Base-by-base conservation (phyloP, 352 stramenopile species). In the Salisapilia sapeloensis region DNA sequence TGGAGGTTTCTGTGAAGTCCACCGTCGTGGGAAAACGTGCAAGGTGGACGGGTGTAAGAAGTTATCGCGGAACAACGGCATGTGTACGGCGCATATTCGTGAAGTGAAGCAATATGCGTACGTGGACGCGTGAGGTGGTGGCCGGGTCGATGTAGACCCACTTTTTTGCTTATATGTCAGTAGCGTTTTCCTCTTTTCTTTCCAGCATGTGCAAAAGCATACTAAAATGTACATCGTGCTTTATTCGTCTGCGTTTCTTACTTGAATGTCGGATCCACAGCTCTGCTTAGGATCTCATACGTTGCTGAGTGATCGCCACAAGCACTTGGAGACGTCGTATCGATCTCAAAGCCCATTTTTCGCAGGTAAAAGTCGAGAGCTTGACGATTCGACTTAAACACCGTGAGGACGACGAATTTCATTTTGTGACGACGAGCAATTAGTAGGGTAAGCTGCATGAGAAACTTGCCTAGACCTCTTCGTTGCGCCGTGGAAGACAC, bases 381-480 rank as follows among this genome's bases (percentile, higher is more conserved):
- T 6, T 42, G 35, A 7, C 45, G 33, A 50, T 96, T 96, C 4
- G 33, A 46, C 51, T 94, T 93, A 42, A 97, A 97, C 14, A 96
- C 90, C 2, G 90, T 97, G 31, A 97, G 60, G 38, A 97, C 60
- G 20, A 96, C 62, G 45, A 93, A 82, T 29, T 86, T 50, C 74
- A 97, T 90, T 14, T 48, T 32, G 36, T 79, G 58, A 34, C 72
- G 56, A 21, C 60, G 48, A 18, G 66, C 82, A 21, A 96, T 66
- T 9, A 85, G 45, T 40, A 93, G 58, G 34, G 95, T 44, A 15
- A 95, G 52, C 29, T 71, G 66, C 82, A 96, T 96, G n/a, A 96
- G 54, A 37, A 78, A 74, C 51, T 84, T 86, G 29, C 90, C 90
- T 0, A 97, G 33, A 0, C 86, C 86, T 7, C 61, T 59, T 36